phyloP scores from a whole-genome alignment of 352 stramenopile genomes.

The Pythium scleroteichum region DNA sequence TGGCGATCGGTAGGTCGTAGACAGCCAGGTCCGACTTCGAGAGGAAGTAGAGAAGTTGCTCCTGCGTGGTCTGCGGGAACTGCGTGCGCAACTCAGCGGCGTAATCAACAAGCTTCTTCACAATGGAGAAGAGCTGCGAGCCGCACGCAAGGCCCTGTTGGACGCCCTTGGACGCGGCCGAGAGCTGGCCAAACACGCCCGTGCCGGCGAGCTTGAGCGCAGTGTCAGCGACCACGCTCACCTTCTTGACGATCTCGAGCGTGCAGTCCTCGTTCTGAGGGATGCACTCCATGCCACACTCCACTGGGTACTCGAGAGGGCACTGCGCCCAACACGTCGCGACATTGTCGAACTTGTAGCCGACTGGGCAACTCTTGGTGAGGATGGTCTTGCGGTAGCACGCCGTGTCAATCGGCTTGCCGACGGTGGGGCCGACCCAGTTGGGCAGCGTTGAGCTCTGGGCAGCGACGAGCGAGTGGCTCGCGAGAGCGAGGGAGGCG shows the following conservation, averaged over 20 bases:
- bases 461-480: conserved; percentile 13
- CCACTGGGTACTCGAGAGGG: conserved; percentile 68
- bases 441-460: conserved; percentile 19
- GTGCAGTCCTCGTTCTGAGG: conserved; percentile 67
- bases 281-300: conserved; percentile 70
- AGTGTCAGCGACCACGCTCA: conserved; percentile 45
- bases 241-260: conserved; percentile 49
- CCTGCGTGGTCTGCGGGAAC: conserved; percentile 27
- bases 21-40: conserved; percentile 49
- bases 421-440: conserved; percentile 37
- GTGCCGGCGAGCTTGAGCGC: conserved; percentile 52
- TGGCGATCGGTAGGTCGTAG: conserved; percentile 46
- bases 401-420: conserved; percentile 34
- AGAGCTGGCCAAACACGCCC: conserved; percentile 56
- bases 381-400: conserved; percentile 56
- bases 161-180: conserved; percentile 40
- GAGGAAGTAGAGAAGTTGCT: conserved; percentile 41
- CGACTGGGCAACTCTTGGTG: conserved; percentile 36
- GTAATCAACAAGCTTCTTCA: conserved; percentile 39
- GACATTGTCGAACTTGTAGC: conserved; percentile 53
- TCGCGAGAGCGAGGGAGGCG: conserved; percentile 10
- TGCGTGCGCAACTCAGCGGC: conserved; percentile 11
- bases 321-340: conserved; percentile 69
- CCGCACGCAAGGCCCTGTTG: conserved; percentile 50
- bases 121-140: conserved; percentile 46